Base-by-base conservation (phyloP, 208 protist genomes). In the Spongospora subterranea region DNA sequence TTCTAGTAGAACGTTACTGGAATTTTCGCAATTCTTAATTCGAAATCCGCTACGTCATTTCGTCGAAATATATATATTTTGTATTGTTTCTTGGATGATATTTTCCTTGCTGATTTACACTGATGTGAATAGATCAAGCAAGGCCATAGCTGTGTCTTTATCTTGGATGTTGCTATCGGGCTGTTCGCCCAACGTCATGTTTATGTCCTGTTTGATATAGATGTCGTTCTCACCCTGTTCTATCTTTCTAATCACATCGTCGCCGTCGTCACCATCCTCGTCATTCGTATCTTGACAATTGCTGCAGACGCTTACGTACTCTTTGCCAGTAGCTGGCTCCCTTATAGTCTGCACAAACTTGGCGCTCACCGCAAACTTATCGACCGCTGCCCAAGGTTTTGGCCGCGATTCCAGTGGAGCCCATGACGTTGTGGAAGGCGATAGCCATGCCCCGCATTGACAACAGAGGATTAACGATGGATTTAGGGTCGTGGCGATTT, bases 81-180 rank as follows among this genome's bases (percentile, higher is more conserved):
- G n/a, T n/a, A n/a, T n/a, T n/a, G n/a, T n/a, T n/a, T n/a, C n/a
- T n/a, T n/a, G n/a, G n/a, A n/a, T n/a, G n/a, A n/a, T n/a, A n/a
- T n/a, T n/a, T n/a, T n/a, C n/a, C n/a, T n/a, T n/a, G n/a, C n/a
- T n/a, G n/a, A n/a, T n/a, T n/a, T n/a, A 60, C 24, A 24, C 50
- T 60, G 71, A 82, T 43, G 71, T 82, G 71, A 39, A 82, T 43
- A 82, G n/a, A 43, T 82, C 71, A 35, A 82, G 71, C 6, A 82
- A n/a, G 6, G 71, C 71, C 71, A 82, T 6, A 13, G 71, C 71
- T 43, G 71, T 82, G n/a, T 60, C 50, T 60, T 60, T 6, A 60
- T 60, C 50, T 60, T 82, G 71, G 35, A 6, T 20, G n/a, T 82
- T 43, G 40, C n/a, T 6, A 82, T 82, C 71, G 71, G 71, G 71